Evolutionary conservation across 2,329 filamentous ascomycete species (phyloP).

Genomic region (Penicillium frequentans): DNA sequence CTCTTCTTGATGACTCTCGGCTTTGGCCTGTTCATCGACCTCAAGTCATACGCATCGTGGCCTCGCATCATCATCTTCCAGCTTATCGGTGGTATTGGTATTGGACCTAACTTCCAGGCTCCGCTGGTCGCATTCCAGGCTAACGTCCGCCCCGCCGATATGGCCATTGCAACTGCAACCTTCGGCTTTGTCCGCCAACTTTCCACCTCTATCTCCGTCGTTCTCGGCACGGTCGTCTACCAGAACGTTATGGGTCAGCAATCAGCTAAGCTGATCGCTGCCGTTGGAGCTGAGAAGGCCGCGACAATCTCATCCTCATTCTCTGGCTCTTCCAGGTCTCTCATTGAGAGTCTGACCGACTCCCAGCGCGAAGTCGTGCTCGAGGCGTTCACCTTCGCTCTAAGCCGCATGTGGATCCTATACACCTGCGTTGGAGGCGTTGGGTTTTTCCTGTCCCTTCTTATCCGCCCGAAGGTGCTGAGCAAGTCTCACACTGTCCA

Average conservation of each 20-base stretch:
- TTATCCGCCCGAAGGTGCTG: slow-evolving; percentile 40
- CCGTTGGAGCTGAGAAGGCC: slow-evolving; percentile 32
- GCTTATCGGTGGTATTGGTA: slow-evolving; percentile 60
- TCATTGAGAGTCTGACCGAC: slow-evolving; percentile 35
- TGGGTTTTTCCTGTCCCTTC: slow-evolving; percentile 41
- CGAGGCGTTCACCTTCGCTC: slow-evolving; percentile 41
- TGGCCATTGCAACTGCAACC: slow-evolving; percentile 63
- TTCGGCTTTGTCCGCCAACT: slow-evolving; percentile 62
- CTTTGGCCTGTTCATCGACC: slow-evolving; percentile 63
- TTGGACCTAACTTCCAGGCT: slow-evolving; percentile 63
- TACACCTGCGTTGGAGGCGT: slow-evolving; percentile 41
- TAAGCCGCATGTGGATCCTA: slow-evolving; percentile 54
- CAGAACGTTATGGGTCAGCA: slow-evolving; percentile 40
- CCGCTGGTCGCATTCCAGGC: slow-evolving; percentile 66
- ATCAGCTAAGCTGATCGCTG: slow-evolving; percentile 24
- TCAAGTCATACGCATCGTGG: slow-evolving; percentile 55
- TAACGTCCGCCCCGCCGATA: slow-evolving; percentile 59
- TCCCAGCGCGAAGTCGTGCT: slow-evolving; percentile 41
- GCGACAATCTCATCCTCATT: slow-evolving; percentile 30
- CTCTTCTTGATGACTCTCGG: slow-evolving; percentile 63
- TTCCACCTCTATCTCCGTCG: slow-evolving; percentile 58
- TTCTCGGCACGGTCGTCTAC: slow-evolving; percentile 56
- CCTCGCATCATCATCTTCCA: slow-evolving; percentile 55
- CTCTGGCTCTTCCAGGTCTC: slow-evolving; percentile 34
- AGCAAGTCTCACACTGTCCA: slow-evolving; percentile 44